Percentiles rank a stretch among this genome's conserved stretches.
These are phyloP conservation scores for Rhizopus microsporus DNA, from an alignment of 371 early-diverging fungal species.

Conservation along the genomic window DNA sequence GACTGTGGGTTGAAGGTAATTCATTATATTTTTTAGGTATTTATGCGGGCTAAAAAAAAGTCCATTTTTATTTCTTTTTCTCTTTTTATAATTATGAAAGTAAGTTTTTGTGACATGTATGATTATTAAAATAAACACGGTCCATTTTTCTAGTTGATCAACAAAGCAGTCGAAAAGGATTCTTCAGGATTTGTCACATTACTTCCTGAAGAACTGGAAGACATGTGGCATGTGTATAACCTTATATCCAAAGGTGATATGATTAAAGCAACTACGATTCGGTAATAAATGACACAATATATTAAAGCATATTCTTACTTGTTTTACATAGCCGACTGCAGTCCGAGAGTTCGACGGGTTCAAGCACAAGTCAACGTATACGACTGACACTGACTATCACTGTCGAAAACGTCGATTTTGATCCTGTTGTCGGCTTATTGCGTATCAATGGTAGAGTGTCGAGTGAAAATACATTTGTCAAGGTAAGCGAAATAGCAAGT, in stretches of 20 bases:
- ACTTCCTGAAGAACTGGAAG: constrained; percentile 90
- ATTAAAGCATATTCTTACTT: not conserved
- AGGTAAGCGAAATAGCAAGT: constrained; percentile 50
- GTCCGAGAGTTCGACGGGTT: constrained; percentile 84
- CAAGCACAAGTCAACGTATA: constrained; percentile 83
- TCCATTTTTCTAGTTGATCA: constrained; percentile 43
- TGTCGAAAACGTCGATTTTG: constrained; percentile 89
- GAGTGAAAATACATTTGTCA: constrained; percentile 87
- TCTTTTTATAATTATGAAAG: constrained; percentile 12
- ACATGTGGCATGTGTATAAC: constrained; percentile 98
- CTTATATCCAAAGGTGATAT: constrained; percentile 85
- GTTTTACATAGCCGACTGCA: constrained; percentile 71
- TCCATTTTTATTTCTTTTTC: constrained; percentile 4
- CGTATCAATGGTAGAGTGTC: constrained; percentile 89
- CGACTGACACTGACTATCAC: constrained; percentile 80
- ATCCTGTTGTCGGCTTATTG: constrained; percentile 81
- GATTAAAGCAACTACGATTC: constrained; percentile 83
- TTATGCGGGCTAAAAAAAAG: no score
- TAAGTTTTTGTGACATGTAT: not conserved
- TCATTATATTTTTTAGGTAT: constrained; percentile 26
- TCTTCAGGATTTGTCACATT: constrained; percentile 65
- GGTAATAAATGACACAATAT: constrained; percentile 49
- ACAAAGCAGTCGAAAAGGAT: constrained; percentile 64
- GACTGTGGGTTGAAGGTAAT: constrained; percentile 51
- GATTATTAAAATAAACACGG: not conserved